These are phyloP conservation scores for Paramecium sexaurelia DNA, from an alignment of 73 alveolate species.

Conservation along the genomic window DNA sequence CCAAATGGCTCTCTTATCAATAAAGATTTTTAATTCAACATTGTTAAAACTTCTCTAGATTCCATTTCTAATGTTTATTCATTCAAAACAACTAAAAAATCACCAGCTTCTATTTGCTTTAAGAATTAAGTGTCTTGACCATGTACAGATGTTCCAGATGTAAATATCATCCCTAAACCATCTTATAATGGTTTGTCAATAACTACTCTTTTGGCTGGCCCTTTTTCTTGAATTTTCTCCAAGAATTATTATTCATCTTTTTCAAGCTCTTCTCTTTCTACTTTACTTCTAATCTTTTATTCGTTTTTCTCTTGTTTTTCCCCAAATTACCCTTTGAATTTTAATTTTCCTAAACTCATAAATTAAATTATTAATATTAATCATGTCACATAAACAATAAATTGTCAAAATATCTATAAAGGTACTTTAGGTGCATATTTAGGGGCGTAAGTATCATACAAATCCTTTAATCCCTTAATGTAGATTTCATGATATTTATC, in stretches of 20 bases:
- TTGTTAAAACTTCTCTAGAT: conserved; percentile 57
- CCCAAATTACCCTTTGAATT: conserved; percentile 56
- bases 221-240: conserved; percentile 54
- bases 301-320: conserved; percentile 55
- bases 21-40: conserved; percentile 42
- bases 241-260: conserved; percentile 56
- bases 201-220: conserved; percentile 10
- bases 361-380: not conserved
- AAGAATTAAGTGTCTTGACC: conserved; percentile 61
- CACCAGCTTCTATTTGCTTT: conserved; percentile 58
- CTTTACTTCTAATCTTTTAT: conserved; percentile 35
- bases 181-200: conserved; percentile 60
- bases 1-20: conserved; percentile 59
- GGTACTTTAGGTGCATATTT: conserved; percentile 50
- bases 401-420: conserved; percentile 26
- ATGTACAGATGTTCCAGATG: conserved; percentile 62
- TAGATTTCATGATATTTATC: conserved; percentile 58
- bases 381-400: not conserved
- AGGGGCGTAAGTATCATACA: conserved; percentile 52
- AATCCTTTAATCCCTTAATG: conserved; percentile 42
- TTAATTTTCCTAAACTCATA: conserved; percentile 61
- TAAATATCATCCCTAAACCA: conserved; percentile 60
- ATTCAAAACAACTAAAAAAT: conserved; percentile 45
- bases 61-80: conserved; percentile 51
- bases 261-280: conserved; percentile 46